These are phyloP conservation scores for Euclidium syriacum DNA, from an alignment of 345 rosid species.

Conservation along the genomic window DNA sequence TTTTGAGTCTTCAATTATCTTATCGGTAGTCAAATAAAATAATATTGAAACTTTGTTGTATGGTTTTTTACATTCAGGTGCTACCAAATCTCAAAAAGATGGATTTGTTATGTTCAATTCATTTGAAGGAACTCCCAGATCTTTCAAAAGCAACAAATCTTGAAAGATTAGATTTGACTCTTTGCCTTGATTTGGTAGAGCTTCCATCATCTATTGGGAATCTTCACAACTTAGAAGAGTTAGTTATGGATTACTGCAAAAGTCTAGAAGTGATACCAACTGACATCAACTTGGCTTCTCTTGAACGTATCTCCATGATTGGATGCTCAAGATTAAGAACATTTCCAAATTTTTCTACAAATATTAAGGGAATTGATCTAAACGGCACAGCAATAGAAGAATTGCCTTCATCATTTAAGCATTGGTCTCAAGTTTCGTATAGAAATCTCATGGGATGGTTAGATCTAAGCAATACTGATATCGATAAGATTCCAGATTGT, in stretches of 20 bases:
- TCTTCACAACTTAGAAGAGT: not conserved
- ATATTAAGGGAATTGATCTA: not conserved
- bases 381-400: not conserved
- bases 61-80: slow-evolving; percentile 2
- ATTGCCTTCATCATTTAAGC: not conserved
- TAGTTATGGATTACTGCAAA: not conserved
- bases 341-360: not conserved
- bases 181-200: slow-evolving; percentile 5
- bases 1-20: not conserved
- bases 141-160: slow-evolving; percentile 7
- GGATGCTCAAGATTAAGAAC: slow-evolving; percentile 2
- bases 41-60: no score
- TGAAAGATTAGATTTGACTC: not conserved
- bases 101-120: not conserved
- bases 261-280: not conserved
- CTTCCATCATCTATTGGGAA: not conserved
- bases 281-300: not conserved
- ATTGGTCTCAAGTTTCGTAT: not conserved
- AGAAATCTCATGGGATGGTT: not conserved
- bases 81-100: slow-evolving; percentile 4
- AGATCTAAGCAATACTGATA: not conserved
- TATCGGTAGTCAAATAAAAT: not conserved
- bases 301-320: not conserved
- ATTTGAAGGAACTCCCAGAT: slow-evolving; percentile 13
- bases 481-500: not conserved